Evolutionary conservation across 1,284 basidiomycete species (phyloP).

Genomic region (Phenoliferia sp.): DNA sequence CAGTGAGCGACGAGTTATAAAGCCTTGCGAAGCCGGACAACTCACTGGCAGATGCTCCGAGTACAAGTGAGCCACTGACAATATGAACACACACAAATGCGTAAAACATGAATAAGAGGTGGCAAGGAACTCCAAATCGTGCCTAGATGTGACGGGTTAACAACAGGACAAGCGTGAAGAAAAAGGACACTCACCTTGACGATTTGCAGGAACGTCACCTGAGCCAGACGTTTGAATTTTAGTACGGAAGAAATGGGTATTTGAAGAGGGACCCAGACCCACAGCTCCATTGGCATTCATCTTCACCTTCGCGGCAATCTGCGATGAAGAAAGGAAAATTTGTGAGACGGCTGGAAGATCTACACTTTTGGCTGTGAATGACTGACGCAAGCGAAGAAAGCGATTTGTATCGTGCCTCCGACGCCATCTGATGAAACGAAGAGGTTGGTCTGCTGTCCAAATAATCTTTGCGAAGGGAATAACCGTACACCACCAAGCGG

Average conservation of each 20-base stretch:
- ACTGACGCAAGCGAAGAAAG: constrained; percentile 63
- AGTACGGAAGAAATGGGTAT: too few relatives aligned
- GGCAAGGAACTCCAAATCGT: background rate
- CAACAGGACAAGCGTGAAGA: constrained; percentile 64
- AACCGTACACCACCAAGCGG: constrained; percentile 69
- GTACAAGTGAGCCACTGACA: constrained; percentile 23
- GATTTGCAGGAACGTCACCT: constrained; percentile 58
- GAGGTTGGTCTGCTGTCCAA: too few relatives aligned
- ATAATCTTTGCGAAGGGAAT: too few relatives aligned
- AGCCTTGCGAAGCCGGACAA: background rate
- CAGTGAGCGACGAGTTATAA: background rate
- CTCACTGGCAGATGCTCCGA: constrained; percentile 43
- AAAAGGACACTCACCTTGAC: constrained; percentile 62
- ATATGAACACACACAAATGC: constrained; percentile 55
- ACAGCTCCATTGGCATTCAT: constrained; percentile 57
- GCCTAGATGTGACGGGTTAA: constrained; percentile 53
- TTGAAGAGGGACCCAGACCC: too few relatives aligned
- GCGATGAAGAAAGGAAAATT: constrained; percentile 13
- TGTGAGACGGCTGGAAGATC: too few relatives aligned
- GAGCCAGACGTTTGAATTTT: too few relatives aligned
- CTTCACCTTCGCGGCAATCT: constrained; percentile 51
- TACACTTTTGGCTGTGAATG: too few relatives aligned
- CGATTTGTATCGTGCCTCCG: constrained; percentile 57
- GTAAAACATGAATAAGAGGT: background rate
- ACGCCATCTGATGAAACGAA: too few relatives aligned